phyloP scores from a whole-genome alignment of 352 stramenopile species.

The Phytopythium sindhum region DNA sequence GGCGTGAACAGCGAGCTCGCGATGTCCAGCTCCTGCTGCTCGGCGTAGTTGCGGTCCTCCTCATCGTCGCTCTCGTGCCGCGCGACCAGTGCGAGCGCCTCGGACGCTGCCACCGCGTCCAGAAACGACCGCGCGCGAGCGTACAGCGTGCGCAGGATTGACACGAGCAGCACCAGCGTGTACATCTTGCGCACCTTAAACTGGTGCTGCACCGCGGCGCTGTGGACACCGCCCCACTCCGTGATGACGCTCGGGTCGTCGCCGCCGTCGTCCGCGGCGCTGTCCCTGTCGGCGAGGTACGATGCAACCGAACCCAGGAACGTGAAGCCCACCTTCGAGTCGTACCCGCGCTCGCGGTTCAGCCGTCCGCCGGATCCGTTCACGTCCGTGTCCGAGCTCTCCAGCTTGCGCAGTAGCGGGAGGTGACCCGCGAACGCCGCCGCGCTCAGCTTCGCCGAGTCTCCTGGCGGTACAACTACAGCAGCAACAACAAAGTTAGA shows the following conservation, averaged over 20 bases:
- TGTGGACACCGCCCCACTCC: conserved; percentile 30
- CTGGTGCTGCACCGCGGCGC: conserved; percentile 26
- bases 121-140: conserved; percentile 61
- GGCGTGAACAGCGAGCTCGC: conserved; percentile 76
- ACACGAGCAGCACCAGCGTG: conserved; percentile 78
- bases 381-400: conserved; percentile 16
- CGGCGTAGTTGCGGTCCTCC: conserved; percentile 18
- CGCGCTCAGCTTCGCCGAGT: conserved; percentile 37
- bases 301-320: conserved; percentile 48
- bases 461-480: conserved; percentile 12
- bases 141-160: conserved; percentile 71
- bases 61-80: background rate
- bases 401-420: conserved; percentile 43
- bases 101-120: conserved; percentile 1
- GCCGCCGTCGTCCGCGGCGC: background rate
- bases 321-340: conserved; percentile 62
- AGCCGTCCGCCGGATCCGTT: background rate
- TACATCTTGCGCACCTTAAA: conserved; percentile 82
- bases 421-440: conserved; percentile 69
- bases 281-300: conserved; percentile 20
- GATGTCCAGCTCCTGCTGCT: conserved; percentile 47
- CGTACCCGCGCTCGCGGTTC: conserved; percentile 14
- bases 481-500: background rate
- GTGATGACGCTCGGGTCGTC: conserved; percentile 21
- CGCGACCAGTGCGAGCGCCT: background rate